phyloP scores from a whole-genome alignment of 495 filamentous ascomycete genomes.

The Amniculicola lignicola region DNA sequence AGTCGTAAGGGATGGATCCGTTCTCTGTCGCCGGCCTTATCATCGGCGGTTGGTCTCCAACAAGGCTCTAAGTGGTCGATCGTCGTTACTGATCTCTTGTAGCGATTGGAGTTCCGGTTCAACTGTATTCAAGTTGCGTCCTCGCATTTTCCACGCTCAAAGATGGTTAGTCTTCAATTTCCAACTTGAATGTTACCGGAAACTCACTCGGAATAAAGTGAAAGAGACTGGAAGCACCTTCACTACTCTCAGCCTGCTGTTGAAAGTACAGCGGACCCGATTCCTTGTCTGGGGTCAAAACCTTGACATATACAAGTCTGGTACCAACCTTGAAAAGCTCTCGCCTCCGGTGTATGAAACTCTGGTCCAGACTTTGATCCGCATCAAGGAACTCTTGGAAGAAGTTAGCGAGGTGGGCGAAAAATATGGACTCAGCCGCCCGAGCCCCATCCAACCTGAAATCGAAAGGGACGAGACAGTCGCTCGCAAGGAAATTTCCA shows the following conservation, averaged over 20 bases:
- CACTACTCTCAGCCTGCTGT: neutral
- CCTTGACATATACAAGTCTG: conserved; percentile 3
- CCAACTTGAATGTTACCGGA: no score
- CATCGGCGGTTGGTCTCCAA: no score
- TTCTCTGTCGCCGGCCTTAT: no score
- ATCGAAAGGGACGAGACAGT: neutral
- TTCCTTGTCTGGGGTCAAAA: conserved; percentile 16
- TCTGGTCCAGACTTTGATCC: conserved; percentile 4
- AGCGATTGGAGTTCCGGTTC: no score
- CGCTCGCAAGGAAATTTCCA: neutral
- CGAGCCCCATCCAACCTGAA: neutral
- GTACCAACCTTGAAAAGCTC: neutral
- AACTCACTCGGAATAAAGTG: no score
- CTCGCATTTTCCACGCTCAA: no score
- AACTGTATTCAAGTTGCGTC: no score
- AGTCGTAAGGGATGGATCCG: no score
- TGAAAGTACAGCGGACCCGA: conserved; percentile 6
- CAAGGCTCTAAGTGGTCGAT: no score
- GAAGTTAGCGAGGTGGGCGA: neutral
- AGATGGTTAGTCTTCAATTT: no score
- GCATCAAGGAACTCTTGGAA: conserved; percentile 1
- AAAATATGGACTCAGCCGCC: neutral
- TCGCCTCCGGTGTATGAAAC: conserved; percentile 7
- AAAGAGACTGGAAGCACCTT: neutral
- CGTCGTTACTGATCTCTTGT: no score